Evolutionary conservation across 805 yeast species (phyloP).

Genomic region (Ascoidea tarda): DNA sequence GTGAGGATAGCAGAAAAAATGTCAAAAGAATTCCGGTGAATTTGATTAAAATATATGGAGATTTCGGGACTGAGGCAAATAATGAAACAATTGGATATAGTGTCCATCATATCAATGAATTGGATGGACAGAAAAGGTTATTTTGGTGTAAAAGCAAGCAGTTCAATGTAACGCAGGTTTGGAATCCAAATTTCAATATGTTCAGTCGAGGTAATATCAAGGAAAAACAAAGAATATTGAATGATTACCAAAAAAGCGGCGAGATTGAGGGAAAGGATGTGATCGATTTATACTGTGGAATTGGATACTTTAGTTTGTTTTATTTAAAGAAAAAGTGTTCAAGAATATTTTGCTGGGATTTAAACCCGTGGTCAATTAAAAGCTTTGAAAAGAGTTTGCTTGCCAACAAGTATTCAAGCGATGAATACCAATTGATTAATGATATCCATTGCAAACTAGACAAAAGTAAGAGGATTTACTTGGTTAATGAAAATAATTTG

Average conservation of each 20-base stretch:
- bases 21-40: constrained; percentile 46
- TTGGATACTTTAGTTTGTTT: constrained; percentile 69
- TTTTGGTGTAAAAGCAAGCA: constrained; percentile 61
- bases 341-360: constrained; percentile 60
- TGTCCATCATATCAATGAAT: constrained; percentile 9
- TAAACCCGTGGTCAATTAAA: constrained; percentile 73
- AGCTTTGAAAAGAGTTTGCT: constrained; percentile 48
- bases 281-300: constrained; percentile 70
- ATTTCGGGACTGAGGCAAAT: constrained; percentile 37
- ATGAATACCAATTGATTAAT: constrained; percentile 19
- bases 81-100: constrained; percentile 3
- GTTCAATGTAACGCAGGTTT: constrained; percentile 61
- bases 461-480: constrained; percentile 21
- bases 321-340: constrained; percentile 43
- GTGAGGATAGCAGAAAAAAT: constrained; percentile 16
- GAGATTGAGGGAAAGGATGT: constrained; percentile 26
- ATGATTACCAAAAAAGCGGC: constrained; percentile 17
- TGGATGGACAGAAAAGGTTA: constrained; percentile 24
- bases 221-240: constrained; percentile 57
- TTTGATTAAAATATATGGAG: constrained; percentile 46
- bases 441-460: constrained; percentile 12
- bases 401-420: constrained; percentile 26
- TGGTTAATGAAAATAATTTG: constrained; percentile 56
- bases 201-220: constrained; percentile 78
- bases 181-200: constrained; percentile 85